Evolutionary conservation across 78 protist species (phyloP), one percentile per base, ranked within the genome.

Genomic region (Emiliania huxleyi): DNA sequence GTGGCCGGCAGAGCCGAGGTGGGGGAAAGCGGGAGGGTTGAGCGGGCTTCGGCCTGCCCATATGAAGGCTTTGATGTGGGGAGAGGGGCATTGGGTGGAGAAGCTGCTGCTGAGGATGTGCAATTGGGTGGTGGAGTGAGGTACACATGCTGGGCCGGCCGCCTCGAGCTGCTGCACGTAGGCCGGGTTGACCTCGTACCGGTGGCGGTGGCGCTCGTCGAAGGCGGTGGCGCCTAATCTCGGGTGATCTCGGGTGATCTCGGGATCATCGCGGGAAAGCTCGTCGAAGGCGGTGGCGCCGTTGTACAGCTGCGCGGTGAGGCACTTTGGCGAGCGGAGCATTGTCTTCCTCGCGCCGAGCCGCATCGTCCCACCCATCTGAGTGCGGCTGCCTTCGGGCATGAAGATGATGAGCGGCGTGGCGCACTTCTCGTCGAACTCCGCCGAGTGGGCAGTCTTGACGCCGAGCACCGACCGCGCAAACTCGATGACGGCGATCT

Each of bases 291-390:
- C 83, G 29, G 92, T 92, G 35, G 87, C 94, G 75, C 93, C 96
- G 56, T 2, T 85, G 93, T 97, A 97, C 29, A 98, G 84, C 88
- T 89, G 69, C 52, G 91, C 49, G 33, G 94, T 73, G 49, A 79
- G 77, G 93, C 94, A 87, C 3, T 94, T 91, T 45, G 55, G 35
- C 83, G 11, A 40, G 21, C 37, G 48, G 42, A 79, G 91, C 37
- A 91, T 91, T 62, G 91, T 55, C 40, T 84, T 73, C 49, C 91
- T 75, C 40, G 93, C 0, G 1, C 99, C 99, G 0, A 99, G 95
- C 43, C 99, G 96, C 99, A 99, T 99, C 55, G 99, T 98, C 91
- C 98, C 99, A 48, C 99, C 99, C 97, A 98, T 48, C n/a, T 95
- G 96, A 21, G 96, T 96, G 94, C 81, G 92, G 62, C 95, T 81